Conservation (phyloP, 228 moss, liverwort and hornwort genomes). For the Sphagnum magellanicum region DNA sequence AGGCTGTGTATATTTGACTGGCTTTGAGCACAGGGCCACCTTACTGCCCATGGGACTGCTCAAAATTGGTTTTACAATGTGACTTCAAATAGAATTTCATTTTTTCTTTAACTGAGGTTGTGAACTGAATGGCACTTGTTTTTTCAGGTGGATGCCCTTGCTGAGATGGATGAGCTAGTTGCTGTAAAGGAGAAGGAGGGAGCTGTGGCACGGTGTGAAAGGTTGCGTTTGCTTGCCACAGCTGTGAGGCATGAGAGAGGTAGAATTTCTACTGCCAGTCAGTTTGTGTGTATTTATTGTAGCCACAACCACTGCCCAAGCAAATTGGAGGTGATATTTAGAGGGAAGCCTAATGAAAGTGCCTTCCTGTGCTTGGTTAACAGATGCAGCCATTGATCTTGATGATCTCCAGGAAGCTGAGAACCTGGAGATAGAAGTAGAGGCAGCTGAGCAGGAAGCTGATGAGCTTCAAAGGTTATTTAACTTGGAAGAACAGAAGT, state of each 20-base stretch:
- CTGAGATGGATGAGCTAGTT: conserved; percentile 21
- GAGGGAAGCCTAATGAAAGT: too few relatives aligned
- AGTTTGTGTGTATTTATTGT: too few relatives aligned
- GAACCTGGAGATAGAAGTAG: conserved; percentile 29
- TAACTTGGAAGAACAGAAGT: conserved; percentile 20
- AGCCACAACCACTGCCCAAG: too few relatives aligned
- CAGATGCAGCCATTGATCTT: conserved; percentile 22
- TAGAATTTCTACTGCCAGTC: not conserved
- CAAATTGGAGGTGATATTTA: too few relatives aligned
- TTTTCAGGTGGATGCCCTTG: conserved; percentile 4
- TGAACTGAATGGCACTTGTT: too few relatives aligned
- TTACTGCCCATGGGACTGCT: too few relatives aligned
- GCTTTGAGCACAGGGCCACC: too few relatives aligned
- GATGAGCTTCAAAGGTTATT: conserved; percentile 21
- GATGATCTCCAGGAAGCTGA: conserved; percentile 41
- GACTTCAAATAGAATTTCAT: too few relatives aligned
- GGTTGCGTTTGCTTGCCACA: conserved; percentile 34
- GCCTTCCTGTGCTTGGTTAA: not conserved
- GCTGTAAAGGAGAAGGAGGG: conserved; percentile 26
- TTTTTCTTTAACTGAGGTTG: too few relatives aligned
- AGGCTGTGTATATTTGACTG: too few relatives aligned
- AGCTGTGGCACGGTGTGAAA: conserved; percentile 34
- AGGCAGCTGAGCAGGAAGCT: conserved; percentile 29
- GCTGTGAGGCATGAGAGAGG: conserved; percentile 30
- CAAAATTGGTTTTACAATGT: too few relatives aligned